Base-by-base conservation (phyloP, 768 basidiomycete genomes). In the Lentinula sp. region DNA sequence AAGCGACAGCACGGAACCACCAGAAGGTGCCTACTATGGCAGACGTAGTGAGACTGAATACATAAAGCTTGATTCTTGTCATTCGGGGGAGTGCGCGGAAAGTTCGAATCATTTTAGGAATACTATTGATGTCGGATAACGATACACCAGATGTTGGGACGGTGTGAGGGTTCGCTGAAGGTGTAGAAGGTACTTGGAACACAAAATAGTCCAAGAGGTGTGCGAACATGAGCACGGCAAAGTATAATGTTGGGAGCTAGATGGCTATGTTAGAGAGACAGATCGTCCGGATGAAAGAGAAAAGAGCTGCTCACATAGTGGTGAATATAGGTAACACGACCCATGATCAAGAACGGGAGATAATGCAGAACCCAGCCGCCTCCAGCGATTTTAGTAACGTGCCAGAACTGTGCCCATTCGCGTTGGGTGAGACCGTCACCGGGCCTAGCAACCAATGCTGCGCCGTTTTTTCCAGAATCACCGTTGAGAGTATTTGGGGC, bases 291-390 rank as follows among this genome's bases (percentile, higher is more conserved):
- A 61, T 39, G 11, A 65, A 61, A 39, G 10, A 65, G 21, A 23
- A 53, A 16, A 46, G 15, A 42, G 45, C 6, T 11, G 83, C 91
- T 65, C 66, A 95, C 93, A 70, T 96, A 98, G 78, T 97, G 95
- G 73, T 98, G 96, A 31, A 98, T 76, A 67, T 98, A 98, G 34
- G 95, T 97, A 3, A 95, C 92, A 62, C 95, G 92, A 21, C 93
- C 95, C 97, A 99, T 99, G 76, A 98, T 87, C 65, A 98, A 76
- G 87, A 98, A 99, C 1, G 96, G 96, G 23, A 89, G 68, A 67
- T 84, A 99, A 75, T 99, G 96, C 69, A 98, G 80, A 16, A 81
- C 75, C 96, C 96, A 98, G 7, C 97, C 96, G 59, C 88, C 80
- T 70, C 95, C 86, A 1, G 94, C 92, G 40, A 98, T 80, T 76